These are phyloP conservation scores for Notholithocarpus densiflorus DNA, from an alignment of 306 rosid genomes.

Conservation along the genomic window DNA sequence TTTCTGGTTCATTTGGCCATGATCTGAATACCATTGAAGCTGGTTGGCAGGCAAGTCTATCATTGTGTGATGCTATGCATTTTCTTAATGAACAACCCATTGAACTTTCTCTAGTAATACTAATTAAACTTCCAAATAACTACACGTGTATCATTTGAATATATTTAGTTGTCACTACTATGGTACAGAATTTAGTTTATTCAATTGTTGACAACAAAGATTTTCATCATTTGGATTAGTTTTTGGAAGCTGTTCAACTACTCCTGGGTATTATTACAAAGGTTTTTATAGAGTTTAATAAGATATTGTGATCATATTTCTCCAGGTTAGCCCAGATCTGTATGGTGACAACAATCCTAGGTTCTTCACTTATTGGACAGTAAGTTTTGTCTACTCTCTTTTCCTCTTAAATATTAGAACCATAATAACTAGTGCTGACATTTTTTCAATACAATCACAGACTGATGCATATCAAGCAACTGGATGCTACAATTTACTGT, in stretches of 20 bases:
- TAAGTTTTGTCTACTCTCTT: slow-evolving; percentile 35
- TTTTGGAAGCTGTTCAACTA: not conserved
- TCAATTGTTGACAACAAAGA: not conserved
- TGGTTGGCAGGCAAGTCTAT: slow-evolving; percentile 92
- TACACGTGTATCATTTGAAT: not conserved
- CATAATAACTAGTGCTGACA: not conserved
- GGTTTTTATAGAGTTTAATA: not conserved
- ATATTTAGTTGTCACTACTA: not conserved
- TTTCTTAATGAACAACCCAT: not conserved
- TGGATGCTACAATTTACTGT: slow-evolving; percentile 93
- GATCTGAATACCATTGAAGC: slow-evolving; percentile 97
- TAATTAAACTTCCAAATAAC: not conserved
- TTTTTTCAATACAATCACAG: slow-evolving; percentile 33
- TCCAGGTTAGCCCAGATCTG: slow-evolving; percentile 93
- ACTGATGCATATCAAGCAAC: slow-evolving; percentile 97
- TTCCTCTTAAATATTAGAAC: not conserved
- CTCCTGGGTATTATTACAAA: not conserved
- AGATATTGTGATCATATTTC: not conserved
- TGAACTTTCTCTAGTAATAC: not conserved
- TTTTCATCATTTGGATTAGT: not conserved
- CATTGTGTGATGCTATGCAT: not conserved
- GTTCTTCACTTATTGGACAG: slow-evolving; percentile 98
- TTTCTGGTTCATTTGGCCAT: slow-evolving; percentile 88
- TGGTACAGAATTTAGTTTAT: not conserved
- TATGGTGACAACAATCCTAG: slow-evolving; percentile 95